Evolutionary conservation across 148 eudicot genomes (phyloP), one percentile per base, ranked within the genome.

Genomic region (Pharnaceum exiguum): DNA sequence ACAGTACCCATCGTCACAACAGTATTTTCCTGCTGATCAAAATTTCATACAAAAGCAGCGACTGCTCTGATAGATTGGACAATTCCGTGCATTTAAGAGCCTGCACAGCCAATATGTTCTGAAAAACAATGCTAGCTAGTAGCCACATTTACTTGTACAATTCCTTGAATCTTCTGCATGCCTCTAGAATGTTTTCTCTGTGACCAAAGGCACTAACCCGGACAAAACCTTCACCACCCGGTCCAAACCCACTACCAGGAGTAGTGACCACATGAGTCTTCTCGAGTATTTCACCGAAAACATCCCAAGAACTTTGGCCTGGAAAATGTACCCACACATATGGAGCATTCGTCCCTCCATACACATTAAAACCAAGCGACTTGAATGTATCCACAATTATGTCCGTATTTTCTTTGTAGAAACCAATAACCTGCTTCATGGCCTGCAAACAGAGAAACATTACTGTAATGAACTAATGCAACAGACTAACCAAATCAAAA

Each of bases 301-400:
- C 95, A 30, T 90, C 97, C 97, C 97, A 90, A 11, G 97, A 90
- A 63, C 87, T 90, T 52, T 36, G 80, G 6, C 97, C 97, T 11
- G 97, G 95, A 64, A 89, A 89, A 75, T 86, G 86, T 19, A 89
- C 86, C 97, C 97, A 89, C 58, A 89, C 97, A 42, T 86, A 86
- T 10, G 97, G 97, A 3, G 97, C 97, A 64, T 85, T 81, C 67
- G 75, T 79, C 13, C 97, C 97, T 43, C 94, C 97, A 54, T 89
- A 83, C 19, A 89, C 95, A 17, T 78, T 86, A 43, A 82, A 90
- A 42, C 95, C 97, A 3, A 90, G 95, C 19, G 95, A 90, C 57
- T 75, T 73, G 65, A 90, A 86, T 54, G 97, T 90, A 45, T 90
- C 87, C 27, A 90, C 79, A 37, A 89, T 89, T 55, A 89, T 83